Percentiles rank a stretch among this genome's conserved stretches.
These are phyloP conservation scores for Ascocoryne sarcoides DNA, from an alignment of 2,329 filamentous ascomycete genomes.

Conservation along the genomic window DNA sequence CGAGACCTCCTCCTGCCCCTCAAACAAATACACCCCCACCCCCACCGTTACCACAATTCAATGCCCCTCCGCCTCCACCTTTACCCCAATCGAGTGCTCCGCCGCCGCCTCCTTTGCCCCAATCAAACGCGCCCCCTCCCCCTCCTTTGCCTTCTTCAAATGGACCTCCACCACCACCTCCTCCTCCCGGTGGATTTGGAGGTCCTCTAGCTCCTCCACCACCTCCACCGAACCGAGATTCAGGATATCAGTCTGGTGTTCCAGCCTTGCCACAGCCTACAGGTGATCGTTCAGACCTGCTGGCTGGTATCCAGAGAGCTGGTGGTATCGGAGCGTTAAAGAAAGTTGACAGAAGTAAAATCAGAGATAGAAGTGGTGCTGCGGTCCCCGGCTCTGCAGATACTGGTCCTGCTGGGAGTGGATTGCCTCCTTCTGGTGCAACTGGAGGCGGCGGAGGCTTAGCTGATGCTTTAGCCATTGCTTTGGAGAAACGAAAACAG, in stretches of 20 bases:
- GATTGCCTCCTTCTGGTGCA: conserved; percentile 43
- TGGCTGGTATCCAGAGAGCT: conserved; percentile 64
- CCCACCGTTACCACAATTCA: conserved; percentile 27
- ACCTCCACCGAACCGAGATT: conserved; percentile 47
- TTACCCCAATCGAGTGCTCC: conserved; percentile 26
- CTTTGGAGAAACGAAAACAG: conserved; percentile 74
- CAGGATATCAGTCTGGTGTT: conserved; percentile 45
- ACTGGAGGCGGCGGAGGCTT: conserved; percentile 52
- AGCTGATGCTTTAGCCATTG: conserved; percentile 74
- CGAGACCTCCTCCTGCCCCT: conserved; percentile 30
- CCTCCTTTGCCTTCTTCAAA: conserved; percentile 28
- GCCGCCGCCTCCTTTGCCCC: conserved; percentile 32
- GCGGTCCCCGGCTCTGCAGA: conserved; percentile 44
- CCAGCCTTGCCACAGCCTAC: conserved; percentile 37
- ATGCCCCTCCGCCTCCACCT: conserved; percentile 32
- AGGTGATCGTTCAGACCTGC: conserved; percentile 48
- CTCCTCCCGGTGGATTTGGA: conserved; percentile 34
- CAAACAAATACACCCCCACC: conserved; percentile 34
- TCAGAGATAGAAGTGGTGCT: conserved; percentile 62
- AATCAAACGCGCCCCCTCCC: conserved; percentile 35
- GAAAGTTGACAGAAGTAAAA: conserved; percentile 64
- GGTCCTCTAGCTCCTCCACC: conserved; percentile 44
- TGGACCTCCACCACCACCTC: conserved; percentile 41
- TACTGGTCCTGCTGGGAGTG: conserved; percentile 43
- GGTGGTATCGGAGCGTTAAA: conserved; percentile 60